Conservation (phyloP, 768 basidiomycete genomes). For the Naganishia friedmannii region DNA sequence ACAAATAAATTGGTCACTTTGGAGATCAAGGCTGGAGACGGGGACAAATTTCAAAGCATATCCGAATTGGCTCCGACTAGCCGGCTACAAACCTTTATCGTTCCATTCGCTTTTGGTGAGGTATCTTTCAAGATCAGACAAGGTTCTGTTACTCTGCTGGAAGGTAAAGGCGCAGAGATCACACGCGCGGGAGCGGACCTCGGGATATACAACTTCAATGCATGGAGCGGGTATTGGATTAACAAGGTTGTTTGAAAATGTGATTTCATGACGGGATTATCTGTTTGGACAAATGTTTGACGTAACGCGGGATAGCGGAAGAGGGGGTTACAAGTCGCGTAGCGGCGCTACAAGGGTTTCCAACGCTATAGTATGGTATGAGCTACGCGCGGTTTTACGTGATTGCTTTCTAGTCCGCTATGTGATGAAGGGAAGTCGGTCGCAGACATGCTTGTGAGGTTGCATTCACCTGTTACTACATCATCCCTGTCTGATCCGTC, state of each 20-base stretch:
- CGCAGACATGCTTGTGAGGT: no score
- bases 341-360: no score
- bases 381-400: no score
- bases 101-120: slow-evolving; percentile 38
- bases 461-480: no score
- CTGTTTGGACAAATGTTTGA: no score
- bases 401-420: no score
- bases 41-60: neutral
- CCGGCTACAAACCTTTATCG: slow-evolving; percentile 33
- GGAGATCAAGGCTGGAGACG: slow-evolving; percentile 29
- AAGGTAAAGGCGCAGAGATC: slow-evolving; percentile 39
- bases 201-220: slow-evolving; percentile 45
- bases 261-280: neutral
- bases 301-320: no score
- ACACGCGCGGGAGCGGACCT: neutral
- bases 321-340: no score
- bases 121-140: slow-evolving; percentile 39
- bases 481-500: no score
- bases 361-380: no score
- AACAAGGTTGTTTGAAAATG: neutral
- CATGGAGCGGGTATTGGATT: slow-evolving; percentile 45
- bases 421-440: no score
- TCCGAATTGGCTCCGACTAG: neutral
- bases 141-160: slow-evolving; percentile 25
- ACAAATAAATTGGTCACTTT: neutral